Evolutionary conservation across 2,329 filamentous ascomycete genomes (phyloP), one percentile per base, ranked within the genome.

Genomic region (Rutstroemia sp.): DNA sequence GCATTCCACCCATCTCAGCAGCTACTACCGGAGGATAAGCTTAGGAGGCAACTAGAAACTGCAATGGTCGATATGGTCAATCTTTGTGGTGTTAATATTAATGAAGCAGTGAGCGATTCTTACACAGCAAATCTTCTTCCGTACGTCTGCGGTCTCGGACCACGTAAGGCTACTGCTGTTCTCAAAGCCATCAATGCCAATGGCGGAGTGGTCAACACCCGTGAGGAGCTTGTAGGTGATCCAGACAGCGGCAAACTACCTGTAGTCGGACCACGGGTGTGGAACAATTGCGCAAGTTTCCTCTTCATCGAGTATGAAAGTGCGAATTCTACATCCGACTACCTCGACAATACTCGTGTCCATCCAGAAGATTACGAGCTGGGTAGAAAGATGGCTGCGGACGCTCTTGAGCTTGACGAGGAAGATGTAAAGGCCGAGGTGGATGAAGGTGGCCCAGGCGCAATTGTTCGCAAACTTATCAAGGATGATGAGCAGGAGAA

Each of bases 11-110:
- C 89, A 3, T 92, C 91, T 65, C 94, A 99, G 70, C 87, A 92
- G 59, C 81, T 96, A 30, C 79, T 99, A 14, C 87, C 92, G 0
- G 83, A 91, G 59, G 92, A 97, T 39, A 92, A 95, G 74, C 78
- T 99, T 41, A 76, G 86, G 60, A 91, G 89, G 69, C 84, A 90
- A 58, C 79, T 99, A 16, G 94, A 99, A 67, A 95, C 89, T n/a
- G 90, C 92, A 46, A 89, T 99, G 83, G 92, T 99, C 10, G 94
- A 99, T 69, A 96, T 96, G 80, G 94, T 99, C 64, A 99, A 99
- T 70, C 83, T 99, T 45, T 91, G 92, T 47, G 94, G 94, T 68
- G 89, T 99, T 39, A 89, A 97, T 66, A 87, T 99, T 68, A 96
- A 96, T 65, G 92, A 96, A 63, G 91, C 92, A 14, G 85, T 95